phyloP scores from a whole-genome alignment of 225 moss, liverwort and hornwort species.

The Climacium dendroides region DNA sequence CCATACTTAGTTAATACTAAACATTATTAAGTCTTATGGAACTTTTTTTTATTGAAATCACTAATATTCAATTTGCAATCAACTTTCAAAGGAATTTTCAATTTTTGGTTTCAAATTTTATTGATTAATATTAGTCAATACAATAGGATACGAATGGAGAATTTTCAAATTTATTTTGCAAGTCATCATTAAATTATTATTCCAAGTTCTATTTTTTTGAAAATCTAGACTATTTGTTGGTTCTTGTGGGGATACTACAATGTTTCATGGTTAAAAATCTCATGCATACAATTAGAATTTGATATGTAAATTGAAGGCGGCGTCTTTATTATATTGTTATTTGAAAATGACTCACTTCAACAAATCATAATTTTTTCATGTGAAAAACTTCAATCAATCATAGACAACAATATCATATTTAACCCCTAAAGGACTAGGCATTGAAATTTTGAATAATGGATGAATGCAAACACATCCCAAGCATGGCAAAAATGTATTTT shows the following conservation, averaged over 20 bases:
- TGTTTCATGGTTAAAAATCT: too few relatives aligned
- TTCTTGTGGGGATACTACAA: too few relatives aligned
- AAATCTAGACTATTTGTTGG: not conserved
- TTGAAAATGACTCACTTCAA: too few relatives aligned
- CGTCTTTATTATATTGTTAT: too few relatives aligned
- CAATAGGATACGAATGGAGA: fast-evolving
- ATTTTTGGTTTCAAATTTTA: not conserved
- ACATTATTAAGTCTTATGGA: not conserved
- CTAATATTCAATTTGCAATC: not conserved
- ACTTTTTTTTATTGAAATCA: not conserved
- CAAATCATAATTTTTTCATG: not conserved
- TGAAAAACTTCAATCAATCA: not conserved
- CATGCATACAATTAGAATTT: too few relatives aligned
- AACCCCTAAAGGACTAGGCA: too few relatives aligned
- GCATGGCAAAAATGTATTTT: too few relatives aligned
- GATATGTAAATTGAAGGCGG: too few relatives aligned
- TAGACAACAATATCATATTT: not conserved
- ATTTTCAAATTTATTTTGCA: not conserved
- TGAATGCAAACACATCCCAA: too few relatives aligned
- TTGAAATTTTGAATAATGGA: too few relatives aligned
- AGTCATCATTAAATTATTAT: not conserved
- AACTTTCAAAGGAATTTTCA: not conserved
- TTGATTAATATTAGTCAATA: not conserved
- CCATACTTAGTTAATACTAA: fast-evolving
- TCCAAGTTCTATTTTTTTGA: not conserved